Base-by-base conservation (phyloP, 176 grass and related monocot species). In the Zizania latifolia region DNA sequence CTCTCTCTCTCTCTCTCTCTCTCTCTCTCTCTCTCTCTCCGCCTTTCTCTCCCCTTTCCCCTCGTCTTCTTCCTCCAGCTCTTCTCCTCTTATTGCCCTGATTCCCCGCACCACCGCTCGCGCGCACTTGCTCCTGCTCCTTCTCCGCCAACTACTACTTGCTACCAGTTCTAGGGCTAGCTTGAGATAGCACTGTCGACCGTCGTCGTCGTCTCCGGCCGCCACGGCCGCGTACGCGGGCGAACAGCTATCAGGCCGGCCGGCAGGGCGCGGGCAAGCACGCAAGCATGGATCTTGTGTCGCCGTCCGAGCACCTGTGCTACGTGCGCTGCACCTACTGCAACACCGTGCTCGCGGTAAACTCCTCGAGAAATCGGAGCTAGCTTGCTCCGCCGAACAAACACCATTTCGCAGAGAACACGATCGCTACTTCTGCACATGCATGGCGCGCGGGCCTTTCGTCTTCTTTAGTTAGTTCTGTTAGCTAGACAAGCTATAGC, bases 291-390 rank as follows among this genome's bases (percentile, higher is more conserved):
- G 96, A 99, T 65, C 76, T 86, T 59, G 86, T 86, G 37, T 64
- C 95, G 73, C 91, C 82, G 67, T 81, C 89, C 57, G 95, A 94
- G 81, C 89, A 90, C 71, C 71, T 94, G 54, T 85, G 91, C 86
- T 94, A 87, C 78, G 88, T 98, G n/a, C 81, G 88, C 86, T 99
- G 95, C 91, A 89, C 86, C 76, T 99, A 87, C 87, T 99, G 95
- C 84, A 94, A 84, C 68, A 87, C 86, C 58, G 86, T 92, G 58
- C 95, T 99, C 72, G 84, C 84, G 86, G 95, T 98, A 92, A 91
- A 85, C 86, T 98, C 89, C 70, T 89, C 83, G 77, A 80, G 73
- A 88, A 60, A 81, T 38, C 79, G 60, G 67, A 50, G n/a, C n/a
- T n/a, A n/a, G n/a, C n/a, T 15, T 24, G 45, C 75, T 50, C 5